Percentiles rank a stretch among this genome's conserved stretches.
Conservation (phyloP, 2,329 filamentous ascomycete genomes). For the Blastomyces emzantsi region DNA sequence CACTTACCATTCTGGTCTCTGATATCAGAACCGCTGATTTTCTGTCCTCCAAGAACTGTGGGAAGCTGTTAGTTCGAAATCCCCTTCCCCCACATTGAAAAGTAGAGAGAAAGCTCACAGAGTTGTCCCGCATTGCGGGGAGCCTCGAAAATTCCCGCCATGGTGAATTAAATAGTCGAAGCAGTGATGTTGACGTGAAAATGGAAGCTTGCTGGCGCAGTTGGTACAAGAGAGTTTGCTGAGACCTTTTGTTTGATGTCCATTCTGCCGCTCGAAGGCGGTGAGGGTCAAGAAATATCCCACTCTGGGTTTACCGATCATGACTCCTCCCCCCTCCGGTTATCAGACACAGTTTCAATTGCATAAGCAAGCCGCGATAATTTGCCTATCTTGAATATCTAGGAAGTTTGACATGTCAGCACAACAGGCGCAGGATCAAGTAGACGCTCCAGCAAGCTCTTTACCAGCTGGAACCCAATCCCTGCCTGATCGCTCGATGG, state of each 20-base stretch:
- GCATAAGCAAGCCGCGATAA: background rate
- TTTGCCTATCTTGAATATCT: background rate
- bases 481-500: constrained; percentile 33
- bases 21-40: constrained; percentile 95
- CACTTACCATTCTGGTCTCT: constrained; percentile 84
- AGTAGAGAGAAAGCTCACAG: constrained; percentile 45
- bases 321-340: constrained; percentile 9
- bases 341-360: constrained; percentile 1
- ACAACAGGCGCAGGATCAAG: background rate
- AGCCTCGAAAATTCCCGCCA: constrained; percentile 96
- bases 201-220: constrained; percentile 2
- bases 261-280: constrained; percentile 35
- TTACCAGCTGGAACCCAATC: constrained; percentile 26
- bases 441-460: constrained; percentile 14
- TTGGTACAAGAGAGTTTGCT: constrained; percentile 3
- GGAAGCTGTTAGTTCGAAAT: constrained; percentile 26
- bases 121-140: constrained; percentile 85
- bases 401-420: background rate
- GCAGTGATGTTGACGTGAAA: background rate
- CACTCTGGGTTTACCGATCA: background rate
- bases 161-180: constrained; percentile 33
- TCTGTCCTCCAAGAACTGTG: constrained; percentile 81
- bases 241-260: constrained; percentile 16
- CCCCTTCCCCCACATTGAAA: constrained; percentile 10
- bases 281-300: constrained; percentile 22